Percentiles rank a stretch among this genome's conserved stretches.
phyloP scores from a whole-genome alignment of 306 rosid genomes.

The Citrullus amarus region DNA sequence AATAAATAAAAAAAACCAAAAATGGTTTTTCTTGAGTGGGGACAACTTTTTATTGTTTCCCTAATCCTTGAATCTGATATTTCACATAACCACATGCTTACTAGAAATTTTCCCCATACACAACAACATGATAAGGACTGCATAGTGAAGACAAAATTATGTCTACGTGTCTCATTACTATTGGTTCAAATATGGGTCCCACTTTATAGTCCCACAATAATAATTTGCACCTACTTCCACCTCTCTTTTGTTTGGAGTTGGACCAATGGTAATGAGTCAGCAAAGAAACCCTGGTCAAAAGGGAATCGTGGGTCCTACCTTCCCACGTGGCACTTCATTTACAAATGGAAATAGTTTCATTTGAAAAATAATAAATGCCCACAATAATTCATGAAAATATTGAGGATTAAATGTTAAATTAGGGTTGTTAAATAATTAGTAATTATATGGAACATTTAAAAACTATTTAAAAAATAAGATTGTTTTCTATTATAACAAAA shows the following conservation, averaged over 20 bases:
- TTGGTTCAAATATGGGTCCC: not conserved
- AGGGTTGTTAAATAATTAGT: too few species aligned
- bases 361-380: not conserved
- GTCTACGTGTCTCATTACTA: not conserved
- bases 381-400: not conserved
- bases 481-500: too few species aligned
- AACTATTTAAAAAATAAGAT: too few species aligned
- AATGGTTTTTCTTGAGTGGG: not conserved
- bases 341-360: not conserved
- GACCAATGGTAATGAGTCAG: not conserved
- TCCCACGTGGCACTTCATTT: not conserved
- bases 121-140: not conserved
- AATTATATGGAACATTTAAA: too few species aligned
- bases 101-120: not conserved
- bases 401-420: too few species aligned
- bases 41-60: not conserved
- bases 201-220: not conserved
- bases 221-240: conserved; percentile 7
- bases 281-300: not conserved
- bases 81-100: not conserved
- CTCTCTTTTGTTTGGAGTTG: not conserved
- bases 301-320: not conserved
- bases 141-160: not conserved
- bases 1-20: not conserved
- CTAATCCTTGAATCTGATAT: not conserved